phyloP scores from a whole-genome alignment of 1,139 yeast genomes.

The Kluyveromyces sp. region DNA sequence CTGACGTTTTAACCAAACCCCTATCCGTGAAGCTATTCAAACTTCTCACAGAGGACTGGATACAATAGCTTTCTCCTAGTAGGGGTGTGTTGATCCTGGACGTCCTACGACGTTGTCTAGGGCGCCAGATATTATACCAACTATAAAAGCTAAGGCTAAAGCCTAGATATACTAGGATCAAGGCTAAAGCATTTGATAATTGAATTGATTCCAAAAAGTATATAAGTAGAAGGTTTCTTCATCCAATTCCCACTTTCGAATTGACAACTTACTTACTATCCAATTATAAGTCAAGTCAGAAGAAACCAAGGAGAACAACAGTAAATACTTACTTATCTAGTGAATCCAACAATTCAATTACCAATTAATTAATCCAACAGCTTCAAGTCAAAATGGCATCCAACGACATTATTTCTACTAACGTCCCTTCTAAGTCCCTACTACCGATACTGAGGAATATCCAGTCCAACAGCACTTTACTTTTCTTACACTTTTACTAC shows the following conservation, averaged over 20 bases:
- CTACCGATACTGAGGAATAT: not conserved
- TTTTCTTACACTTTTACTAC: too few species aligned
- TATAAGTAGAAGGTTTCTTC: not conserved
- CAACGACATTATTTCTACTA: not conserved
- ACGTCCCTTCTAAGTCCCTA: not conserved
- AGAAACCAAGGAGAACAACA: not conserved
- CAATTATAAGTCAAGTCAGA: not conserved
- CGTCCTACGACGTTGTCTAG: not conserved
- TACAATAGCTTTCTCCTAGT: constrained; percentile 3
- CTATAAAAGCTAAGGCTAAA: not conserved
- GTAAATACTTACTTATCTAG: not conserved
- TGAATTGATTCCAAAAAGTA: not conserved
- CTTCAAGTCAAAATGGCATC: not conserved
- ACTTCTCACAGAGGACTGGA: constrained; percentile 2
- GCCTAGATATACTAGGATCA: not conserved
- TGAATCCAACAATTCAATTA: not conserved
- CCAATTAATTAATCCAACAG: not conserved
- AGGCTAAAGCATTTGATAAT: not conserved
- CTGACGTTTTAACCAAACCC: constrained; percentile 11
- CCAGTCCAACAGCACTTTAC: not conserved
- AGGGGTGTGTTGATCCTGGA: not conserved
- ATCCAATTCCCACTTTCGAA: not conserved
- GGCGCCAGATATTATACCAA: not conserved
- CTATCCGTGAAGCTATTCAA: constrained; percentile 4
- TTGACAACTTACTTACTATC: not conserved